These are phyloP conservation scores for Elongisporangium prolatum DNA, from an alignment of 352 stramenopile species.

Conservation along the genomic window DNA sequence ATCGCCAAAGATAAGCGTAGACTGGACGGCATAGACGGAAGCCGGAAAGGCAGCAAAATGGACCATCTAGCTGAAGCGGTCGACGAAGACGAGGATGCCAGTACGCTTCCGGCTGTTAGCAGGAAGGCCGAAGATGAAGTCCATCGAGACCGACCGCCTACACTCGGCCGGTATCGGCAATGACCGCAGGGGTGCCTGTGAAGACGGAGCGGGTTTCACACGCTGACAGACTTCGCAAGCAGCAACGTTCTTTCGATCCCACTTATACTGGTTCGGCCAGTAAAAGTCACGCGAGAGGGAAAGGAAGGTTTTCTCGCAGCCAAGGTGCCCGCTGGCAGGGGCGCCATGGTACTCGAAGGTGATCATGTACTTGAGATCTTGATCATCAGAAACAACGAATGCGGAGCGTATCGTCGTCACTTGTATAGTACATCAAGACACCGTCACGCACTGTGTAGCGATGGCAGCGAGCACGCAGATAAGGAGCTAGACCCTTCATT, in stretches of 20 bases:
- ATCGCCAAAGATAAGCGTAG: conserved; percentile 13
- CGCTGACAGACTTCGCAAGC: conserved; percentile 23
- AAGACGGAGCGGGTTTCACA: conserved; percentile 8
- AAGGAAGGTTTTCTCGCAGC: conserved; percentile 22
- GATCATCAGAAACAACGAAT: too few species aligned
- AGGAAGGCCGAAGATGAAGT: conserved; percentile 18
- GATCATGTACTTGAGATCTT: conserved; percentile 4
- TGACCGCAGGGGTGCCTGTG: conserved; percentile 4
- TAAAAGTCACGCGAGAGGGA: conserved; percentile 12
- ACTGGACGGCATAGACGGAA: conserved; percentile 5
- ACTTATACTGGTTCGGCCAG: conserved; percentile 27
- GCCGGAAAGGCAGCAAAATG: conserved; percentile 7
- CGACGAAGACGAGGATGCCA: conserved; percentile 15
- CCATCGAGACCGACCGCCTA: conserved; percentile 14
- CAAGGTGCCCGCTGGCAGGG: conserved; percentile 15
- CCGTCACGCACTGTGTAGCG: conserved; percentile 4
- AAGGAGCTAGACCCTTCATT: background rate
- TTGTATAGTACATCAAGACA: conserved; percentile 5
- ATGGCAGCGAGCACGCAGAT: conserved; percentile 3
- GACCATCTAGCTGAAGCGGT: conserved; percentile 21
- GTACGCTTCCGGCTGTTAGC: background rate
- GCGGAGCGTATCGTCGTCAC: too few species aligned
- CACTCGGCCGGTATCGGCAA: conserved; percentile 4
- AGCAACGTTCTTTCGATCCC: conserved; percentile 19
- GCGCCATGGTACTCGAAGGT: conserved; percentile 11